These are phyloP conservation scores for Aspergillus pseudoglaucus DNA, from an alignment of 2,329 filamentous ascomycete species.

Conservation along the genomic window DNA sequence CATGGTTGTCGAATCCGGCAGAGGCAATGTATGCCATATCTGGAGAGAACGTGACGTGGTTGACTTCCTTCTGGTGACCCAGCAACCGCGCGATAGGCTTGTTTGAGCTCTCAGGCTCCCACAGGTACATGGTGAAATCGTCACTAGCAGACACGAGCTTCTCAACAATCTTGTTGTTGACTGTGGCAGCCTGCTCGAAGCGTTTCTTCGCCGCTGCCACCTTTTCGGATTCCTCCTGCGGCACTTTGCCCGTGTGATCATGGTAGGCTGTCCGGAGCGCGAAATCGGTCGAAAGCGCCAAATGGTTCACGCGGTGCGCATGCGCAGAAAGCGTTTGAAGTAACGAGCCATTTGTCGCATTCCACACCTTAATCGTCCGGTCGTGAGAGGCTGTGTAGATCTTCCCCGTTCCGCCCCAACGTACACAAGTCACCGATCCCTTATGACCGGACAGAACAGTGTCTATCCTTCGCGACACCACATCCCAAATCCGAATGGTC, in stretches of 20 bases:
- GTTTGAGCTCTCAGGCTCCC: constrained; percentile 70
- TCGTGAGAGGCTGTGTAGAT: constrained; percentile 85
- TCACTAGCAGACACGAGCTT: constrained; percentile 84
- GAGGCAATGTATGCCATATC: constrained; percentile 84
- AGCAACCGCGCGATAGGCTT: constrained; percentile 83
- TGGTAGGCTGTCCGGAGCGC: constrained; percentile 78
- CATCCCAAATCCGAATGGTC: constrained; percentile 82
- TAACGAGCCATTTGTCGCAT: constrained; percentile 69
- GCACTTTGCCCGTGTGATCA: constrained; percentile 70
- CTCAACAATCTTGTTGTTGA: constrained; percentile 72
- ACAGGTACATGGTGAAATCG: constrained; percentile 94
- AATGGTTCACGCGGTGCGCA: constrained; percentile 91
- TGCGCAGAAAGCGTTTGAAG: constrained; percentile 74
- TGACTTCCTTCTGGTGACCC: constrained; percentile 96
- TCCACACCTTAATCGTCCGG: constrained; percentile 89
- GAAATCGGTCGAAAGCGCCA: constrained; percentile 89
- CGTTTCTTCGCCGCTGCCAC: constrained; percentile 68
- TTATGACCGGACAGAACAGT: constrained; percentile 83
- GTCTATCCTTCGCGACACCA: constrained; percentile 69
- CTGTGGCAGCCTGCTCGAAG: constrained; percentile 76
- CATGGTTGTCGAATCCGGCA: constrained; percentile 87
- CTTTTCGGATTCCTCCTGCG: constrained; percentile 63
- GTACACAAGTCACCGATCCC: constrained; percentile 79
- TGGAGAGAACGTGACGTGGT: constrained; percentile 89
- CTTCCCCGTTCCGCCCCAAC: constrained; percentile 84